A percentile compares a stretch with the other conserved stretches of the same genome.
phyloP scores from a whole-genome alignment of 1,284 basidiomycete genomes.

The Trichosporon sp. region DNA sequence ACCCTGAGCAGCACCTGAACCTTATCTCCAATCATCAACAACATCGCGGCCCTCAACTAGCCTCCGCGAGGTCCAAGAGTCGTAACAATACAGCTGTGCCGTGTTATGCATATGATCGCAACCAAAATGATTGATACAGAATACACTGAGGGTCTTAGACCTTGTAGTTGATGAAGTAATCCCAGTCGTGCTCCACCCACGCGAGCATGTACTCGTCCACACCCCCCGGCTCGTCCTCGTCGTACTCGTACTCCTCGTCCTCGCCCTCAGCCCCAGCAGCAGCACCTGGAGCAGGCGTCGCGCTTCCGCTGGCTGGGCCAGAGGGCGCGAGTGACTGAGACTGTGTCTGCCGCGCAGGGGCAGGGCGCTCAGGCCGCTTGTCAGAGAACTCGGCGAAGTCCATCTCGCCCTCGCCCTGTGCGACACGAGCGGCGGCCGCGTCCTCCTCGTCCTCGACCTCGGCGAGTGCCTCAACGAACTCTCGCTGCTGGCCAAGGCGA shows the following conservation, averaged over 20 bases:
- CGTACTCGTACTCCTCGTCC: slow-evolving; percentile 38
- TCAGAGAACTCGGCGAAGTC: slow-evolving; percentile 71
- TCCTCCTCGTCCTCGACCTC: slow-evolving; percentile 87
- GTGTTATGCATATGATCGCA: not conserved
- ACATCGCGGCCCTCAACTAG: no score
- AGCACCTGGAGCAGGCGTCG: slow-evolving; percentile 18
- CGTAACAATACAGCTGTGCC: not conserved
- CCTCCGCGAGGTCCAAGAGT: no score
- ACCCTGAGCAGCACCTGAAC: not conserved
- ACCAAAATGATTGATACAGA: not conserved
- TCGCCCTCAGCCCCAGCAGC: slow-evolving; percentile 48
- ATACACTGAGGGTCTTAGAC: not conserved
- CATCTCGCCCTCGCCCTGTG: slow-evolving; percentile 71
- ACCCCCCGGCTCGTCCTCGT: slow-evolving; percentile 52
- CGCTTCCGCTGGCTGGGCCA: slow-evolving; percentile 4
- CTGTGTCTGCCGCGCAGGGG: not conserved
- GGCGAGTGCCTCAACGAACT: slow-evolving; percentile 65
- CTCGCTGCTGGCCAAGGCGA: slow-evolving; percentile 40
- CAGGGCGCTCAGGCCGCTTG: slow-evolving; percentile 17
- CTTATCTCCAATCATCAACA: slow-evolving; percentile 1
- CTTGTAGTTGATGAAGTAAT: slow-evolving; percentile 57
- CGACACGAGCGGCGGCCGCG: slow-evolving; percentile 70
- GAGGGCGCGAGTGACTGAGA: slow-evolving; percentile 6
- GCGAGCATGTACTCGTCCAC: slow-evolving; percentile 82
- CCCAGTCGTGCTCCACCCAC: slow-evolving; percentile 68